These are phyloP conservation scores for Dissophora ornata DNA, from an alignment of 192 early-diverging fungal genomes.

Conservation along the genomic window DNA sequence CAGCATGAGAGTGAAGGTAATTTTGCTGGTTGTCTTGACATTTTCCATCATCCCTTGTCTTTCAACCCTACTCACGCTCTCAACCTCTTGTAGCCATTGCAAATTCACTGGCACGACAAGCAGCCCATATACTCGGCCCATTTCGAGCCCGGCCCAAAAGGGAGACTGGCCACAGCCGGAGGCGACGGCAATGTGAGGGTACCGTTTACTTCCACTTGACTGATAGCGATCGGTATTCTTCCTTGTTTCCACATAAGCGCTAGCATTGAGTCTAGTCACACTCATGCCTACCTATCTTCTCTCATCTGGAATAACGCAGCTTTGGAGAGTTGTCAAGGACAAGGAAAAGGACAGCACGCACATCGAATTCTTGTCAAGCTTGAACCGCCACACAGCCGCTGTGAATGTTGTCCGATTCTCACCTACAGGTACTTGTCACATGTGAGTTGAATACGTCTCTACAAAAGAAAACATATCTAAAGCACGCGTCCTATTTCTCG, in stretches of 20 bases:
- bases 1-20: slow-evolving; percentile 40
- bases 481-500: not conserved
- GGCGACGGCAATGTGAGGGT: slow-evolving; percentile 91
- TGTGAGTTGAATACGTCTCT: not conserved
- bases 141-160: slow-evolving; percentile 73
- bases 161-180: slow-evolving; percentile 89
- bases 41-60: too few species aligned
- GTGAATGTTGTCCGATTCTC: slow-evolving; percentile 96
- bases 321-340: slow-evolving; percentile 67
- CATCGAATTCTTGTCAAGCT: slow-evolving; percentile 83
- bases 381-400: slow-evolving; percentile 86
- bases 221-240: not conserved
- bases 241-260: too few species aligned
- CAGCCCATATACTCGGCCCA: slow-evolving; percentile 91
- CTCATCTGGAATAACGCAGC: slow-evolving; percentile 51
- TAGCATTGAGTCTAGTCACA: too few species aligned
- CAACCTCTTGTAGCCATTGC: slow-evolving; percentile 64
- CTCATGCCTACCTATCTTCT: too few species aligned
- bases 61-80: not conserved
- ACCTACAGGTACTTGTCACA: slow-evolving; percentile 68
- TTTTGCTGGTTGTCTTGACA: not conserved
- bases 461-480: not conserved
- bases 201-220: slow-evolving; percentile 41
- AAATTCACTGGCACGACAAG: slow-evolving; percentile 96
- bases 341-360: slow-evolving; percentile 60